Base-by-base conservation (phyloP, 2,329 filamentous ascomycete genomes). In the Pezicula radicicola region DNA sequence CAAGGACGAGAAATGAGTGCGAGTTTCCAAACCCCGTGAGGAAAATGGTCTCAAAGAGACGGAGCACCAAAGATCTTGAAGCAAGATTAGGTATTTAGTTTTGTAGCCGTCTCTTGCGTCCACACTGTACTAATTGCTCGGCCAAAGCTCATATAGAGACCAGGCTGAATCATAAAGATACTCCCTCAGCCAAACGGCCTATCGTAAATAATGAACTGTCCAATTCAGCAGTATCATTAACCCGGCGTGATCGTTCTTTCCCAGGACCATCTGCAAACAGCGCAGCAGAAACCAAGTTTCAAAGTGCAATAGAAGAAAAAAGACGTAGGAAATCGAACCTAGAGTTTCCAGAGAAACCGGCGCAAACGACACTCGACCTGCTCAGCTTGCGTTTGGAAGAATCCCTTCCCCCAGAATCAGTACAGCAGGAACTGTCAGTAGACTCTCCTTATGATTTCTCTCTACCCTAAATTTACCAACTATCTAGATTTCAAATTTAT, bases 11-110 rank as follows among this genome's bases (percentile, higher is more conserved):
- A 48, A 84, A 87, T 66, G 85, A 89, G 49, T 97, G 93, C 70
- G 80, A 88, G 51, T 97, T 96, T 69, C 92, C 95, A 55, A 90
- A 95, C 71, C 88, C 91, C 51, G 80, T 91, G 64, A 86, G 90
- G 72, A 96, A 96, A 74, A 89, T 90, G 50, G 88, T 90, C 4
- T 87, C 89, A 18, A 96, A 95, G 74, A 79, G 91, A 63, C 85
- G 89, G 59, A 96, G 96, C 69, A 92, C 96, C 55, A 94, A 89
- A 73, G 87, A 94, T 66, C 75, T 97, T 52, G 93, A 97, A 70
- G 90, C 90, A 58, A 82, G 93, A 64, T 74, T 97, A 66, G 88
- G 89, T 94, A 82, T 59, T 28, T 18, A 7, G 25, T 48, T 16
- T 41, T 50, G 43, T n/a, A 15, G 5, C 27, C 39, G 18, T 15